phyloP scores from a whole-genome alignment of 306 rosid species.

The Castanopsis chinensis region DNA sequence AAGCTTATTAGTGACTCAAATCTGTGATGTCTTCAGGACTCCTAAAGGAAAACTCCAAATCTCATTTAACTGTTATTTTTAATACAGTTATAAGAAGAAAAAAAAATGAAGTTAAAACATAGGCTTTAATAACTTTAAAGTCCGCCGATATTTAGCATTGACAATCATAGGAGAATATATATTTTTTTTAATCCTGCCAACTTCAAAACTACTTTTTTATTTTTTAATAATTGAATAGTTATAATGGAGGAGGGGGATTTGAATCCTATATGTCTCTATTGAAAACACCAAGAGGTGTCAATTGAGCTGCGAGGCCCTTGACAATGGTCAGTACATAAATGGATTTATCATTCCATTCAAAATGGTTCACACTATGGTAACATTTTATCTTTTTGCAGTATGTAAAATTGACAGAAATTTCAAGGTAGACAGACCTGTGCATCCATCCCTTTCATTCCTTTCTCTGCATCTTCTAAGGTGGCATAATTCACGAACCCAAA shows the following conservation, averaged over 20 bases:
- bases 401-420: not conserved
- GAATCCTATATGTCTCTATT: not conserved
- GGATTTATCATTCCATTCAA: not conserved
- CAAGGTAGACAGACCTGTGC: slow-evolving; percentile 1
- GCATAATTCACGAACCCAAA: slow-evolving; percentile 6
- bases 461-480: slow-evolving; percentile 6
- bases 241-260: no score
- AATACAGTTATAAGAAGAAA: no score
- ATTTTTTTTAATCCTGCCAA: not conserved
- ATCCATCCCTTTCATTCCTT: slow-evolving; percentile 7
- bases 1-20: not conserved
- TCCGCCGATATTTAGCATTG: not conserved
- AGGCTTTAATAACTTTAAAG: no score
- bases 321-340: not conserved
- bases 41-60: not conserved
- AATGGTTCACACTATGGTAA: not conserved
- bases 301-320: no score
- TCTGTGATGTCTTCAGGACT: not conserved
- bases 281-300: no score
- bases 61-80: no score
- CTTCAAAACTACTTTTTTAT: not conserved
- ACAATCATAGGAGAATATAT: not conserved
- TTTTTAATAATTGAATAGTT: no score
- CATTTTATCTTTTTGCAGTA: not conserved
- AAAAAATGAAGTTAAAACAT: no score